phyloP scores from a whole-genome alignment of 1,284 basidiomycete genomes.

The Boletellus sp. region DNA sequence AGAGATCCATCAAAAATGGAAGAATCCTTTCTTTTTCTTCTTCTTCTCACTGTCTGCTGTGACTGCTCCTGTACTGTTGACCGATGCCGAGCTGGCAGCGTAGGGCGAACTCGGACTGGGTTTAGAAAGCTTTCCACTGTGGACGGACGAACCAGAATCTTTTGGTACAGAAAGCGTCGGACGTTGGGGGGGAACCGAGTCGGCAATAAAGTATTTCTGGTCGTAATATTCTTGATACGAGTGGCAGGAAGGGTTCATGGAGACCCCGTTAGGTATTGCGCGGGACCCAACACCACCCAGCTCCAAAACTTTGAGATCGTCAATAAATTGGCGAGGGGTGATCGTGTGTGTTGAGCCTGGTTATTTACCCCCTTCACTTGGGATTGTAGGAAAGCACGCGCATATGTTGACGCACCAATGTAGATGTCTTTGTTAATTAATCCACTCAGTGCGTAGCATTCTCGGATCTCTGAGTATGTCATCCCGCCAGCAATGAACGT shows the following conservation, averaged over 20 bases:
- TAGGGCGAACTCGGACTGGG: conserved; percentile 41
- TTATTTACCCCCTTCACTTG: conserved; percentile 4
- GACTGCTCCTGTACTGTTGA: conserved; percentile 36
- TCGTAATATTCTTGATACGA: conserved; percentile 73
- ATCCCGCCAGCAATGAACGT: conserved; percentile 95
- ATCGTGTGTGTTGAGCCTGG: conserved; percentile 86
- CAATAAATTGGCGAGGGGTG: conserved; percentile 83
- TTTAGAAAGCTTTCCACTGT: conserved; percentile 34
- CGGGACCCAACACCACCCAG: conserved; percentile 73
- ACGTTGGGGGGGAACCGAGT: conserved; percentile 50
- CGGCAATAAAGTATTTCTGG: conserved; percentile 68
- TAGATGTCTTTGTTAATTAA: conserved; percentile 83
- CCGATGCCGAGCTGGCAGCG: conserved; percentile 46
- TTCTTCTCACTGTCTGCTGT: conserved; percentile 54
- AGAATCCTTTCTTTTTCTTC: conserved; percentile 79
- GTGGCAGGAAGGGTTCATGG: conserved; percentile 44
- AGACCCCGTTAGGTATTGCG: conserved; percentile 69
- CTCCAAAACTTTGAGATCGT: conserved; percentile 82
- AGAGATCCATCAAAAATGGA: conserved; percentile 48
- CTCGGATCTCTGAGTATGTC: conserved; percentile 93
- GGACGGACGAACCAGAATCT: conserved; percentile 30
- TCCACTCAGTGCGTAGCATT: conserved; percentile 79
- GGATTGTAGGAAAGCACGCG: not conserved
- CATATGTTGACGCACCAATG: conserved; percentile 62
- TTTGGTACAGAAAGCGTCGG: conserved; percentile 31